Evolutionary conservation across 352 stramenopile species (phyloP).

Genomic region (Aphanomyces astaci): DNA sequence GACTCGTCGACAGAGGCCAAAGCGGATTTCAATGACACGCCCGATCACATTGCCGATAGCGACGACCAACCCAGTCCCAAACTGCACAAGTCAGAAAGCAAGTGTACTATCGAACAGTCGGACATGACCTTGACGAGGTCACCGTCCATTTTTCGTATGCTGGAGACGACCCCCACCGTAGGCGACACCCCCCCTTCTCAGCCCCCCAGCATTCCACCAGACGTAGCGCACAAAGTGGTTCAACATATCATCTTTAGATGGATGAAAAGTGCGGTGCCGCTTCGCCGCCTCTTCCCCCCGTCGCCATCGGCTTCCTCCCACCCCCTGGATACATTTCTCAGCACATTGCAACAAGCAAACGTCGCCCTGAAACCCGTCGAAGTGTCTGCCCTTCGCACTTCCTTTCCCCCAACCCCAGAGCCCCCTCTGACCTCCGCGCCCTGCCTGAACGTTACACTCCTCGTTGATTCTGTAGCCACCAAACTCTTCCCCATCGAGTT

Average conservation of each 20-base stretch:
- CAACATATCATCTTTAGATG: constrained; percentile 7
- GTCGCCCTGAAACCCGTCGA: neutral
- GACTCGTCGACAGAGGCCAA: too few species aligned
- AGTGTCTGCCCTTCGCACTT: neutral
- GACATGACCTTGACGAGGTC: neutral
- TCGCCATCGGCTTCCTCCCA: neutral
- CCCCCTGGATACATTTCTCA: neutral
- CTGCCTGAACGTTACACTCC: neutral
- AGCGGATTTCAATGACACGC: too few species aligned
- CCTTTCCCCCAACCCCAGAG: neutral
- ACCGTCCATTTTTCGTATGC: neutral
- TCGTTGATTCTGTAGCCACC: neutral
- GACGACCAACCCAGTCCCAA: too few species aligned
- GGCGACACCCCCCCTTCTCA: too few species aligned
- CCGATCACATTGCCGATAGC: too few species aligned
- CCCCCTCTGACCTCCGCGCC: neutral
- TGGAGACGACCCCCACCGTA: neutral
- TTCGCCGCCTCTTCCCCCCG: neutral
- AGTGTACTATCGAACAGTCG: too few species aligned
- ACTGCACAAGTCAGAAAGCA: too few species aligned
- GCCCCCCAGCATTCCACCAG: too few species aligned
- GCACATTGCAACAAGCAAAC: neutral
- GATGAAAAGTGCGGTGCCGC: neutral
- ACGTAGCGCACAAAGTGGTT: neutral
- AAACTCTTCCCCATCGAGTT: constrained; percentile 37